phyloP scores from a whole-genome alignment of 768 basidiomycete genomes.

The Boletus tomentosulus region DNA sequence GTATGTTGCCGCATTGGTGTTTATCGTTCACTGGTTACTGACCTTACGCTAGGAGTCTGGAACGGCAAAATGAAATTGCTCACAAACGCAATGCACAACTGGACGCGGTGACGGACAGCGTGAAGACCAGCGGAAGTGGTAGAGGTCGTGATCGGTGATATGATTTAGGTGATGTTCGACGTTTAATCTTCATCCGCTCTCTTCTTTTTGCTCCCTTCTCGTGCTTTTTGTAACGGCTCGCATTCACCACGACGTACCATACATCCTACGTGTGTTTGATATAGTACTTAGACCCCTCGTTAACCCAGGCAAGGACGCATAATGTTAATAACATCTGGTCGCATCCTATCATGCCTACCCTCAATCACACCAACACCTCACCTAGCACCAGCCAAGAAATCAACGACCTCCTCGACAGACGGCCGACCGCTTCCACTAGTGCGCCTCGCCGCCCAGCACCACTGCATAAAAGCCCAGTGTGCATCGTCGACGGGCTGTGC shows the following conservation, averaged over 20 bases:
- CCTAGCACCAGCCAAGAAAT: constrained; percentile 14
- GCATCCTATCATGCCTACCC: not conserved
- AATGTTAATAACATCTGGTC: not conserved
- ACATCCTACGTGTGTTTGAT: constrained; percentile 1
- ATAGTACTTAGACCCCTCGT: not conserved
- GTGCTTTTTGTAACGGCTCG: constrained; percentile 10
- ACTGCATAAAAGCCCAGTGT: constrained; percentile 19
- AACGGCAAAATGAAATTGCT: constrained; percentile 75
- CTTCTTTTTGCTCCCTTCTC: not conserved
- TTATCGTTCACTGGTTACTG: not conserved
- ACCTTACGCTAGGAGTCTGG: constrained; percentile 50
- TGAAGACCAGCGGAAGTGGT: constrained; percentile 13
- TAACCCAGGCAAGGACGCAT: not conserved
- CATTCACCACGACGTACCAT: constrained; percentile 14
- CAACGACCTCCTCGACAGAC: constrained; percentile 13
- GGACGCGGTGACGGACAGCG: constrained; percentile 30
- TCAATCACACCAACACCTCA: not conserved
- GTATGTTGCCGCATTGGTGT: constrained; percentile 45
- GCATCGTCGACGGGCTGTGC: not conserved
- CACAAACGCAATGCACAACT: constrained; percentile 56
- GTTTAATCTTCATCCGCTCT: not conserved
- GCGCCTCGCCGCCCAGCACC: constrained; percentile 18
- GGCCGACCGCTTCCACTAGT: constrained; percentile 5
- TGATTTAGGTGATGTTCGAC: not conserved
- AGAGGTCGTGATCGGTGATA: constrained; percentile 20